A percentile compares a stretch with the other conserved stretches of the same genome.
These are phyloP conservation scores for Wolfiporia cocos DNA, from an alignment of 1,284 basidiomycete species.

Conservation along the genomic window DNA sequence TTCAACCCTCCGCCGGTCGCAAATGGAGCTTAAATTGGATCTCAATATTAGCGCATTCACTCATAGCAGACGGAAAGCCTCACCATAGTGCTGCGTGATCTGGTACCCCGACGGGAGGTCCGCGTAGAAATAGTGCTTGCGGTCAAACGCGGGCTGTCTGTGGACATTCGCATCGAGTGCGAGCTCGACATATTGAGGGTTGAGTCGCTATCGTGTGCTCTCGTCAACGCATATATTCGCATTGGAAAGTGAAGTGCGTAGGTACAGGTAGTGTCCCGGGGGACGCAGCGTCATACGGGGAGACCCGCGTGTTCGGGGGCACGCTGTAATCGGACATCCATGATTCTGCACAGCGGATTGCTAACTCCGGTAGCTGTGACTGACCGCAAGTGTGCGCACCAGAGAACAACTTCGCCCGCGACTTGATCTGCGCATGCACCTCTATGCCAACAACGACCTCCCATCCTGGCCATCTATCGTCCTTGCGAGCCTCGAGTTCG, in stretches of 20 bases:
- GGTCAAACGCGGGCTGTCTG: conserved; percentile 78
- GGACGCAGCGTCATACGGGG: conserved; percentile 84
- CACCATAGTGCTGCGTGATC: conserved; percentile 93
- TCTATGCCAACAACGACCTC: conserved; percentile 91
- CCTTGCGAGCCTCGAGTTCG: conserved; percentile 18
- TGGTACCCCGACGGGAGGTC: conserved; percentile 95
- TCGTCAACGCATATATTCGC: conserved; percentile 2
- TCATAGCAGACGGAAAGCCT: conserved; percentile 17
- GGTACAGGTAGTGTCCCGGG: conserved; percentile 90
- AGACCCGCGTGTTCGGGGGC: conserved; percentile 73
- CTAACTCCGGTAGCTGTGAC: not conserved
- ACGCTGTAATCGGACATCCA: conserved; percentile 45
- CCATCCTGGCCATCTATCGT: conserved; percentile 60
- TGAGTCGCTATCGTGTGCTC: conserved; percentile 51
- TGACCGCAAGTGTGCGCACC: conserved; percentile 40
- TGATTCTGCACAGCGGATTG: conserved; percentile 15
- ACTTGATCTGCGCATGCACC: conserved; percentile 91
- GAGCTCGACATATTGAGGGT: conserved; percentile 76
- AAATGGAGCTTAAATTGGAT: conserved; percentile 71
- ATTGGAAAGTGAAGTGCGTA: conserved; percentile 7
- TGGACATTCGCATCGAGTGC: conserved; percentile 78
- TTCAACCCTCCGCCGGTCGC: conserved; percentile 65
- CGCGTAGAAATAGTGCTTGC: conserved; percentile 98
- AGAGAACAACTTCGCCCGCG: conserved; percentile 87
- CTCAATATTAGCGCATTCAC: too few species aligned